Evolutionary conservation across 2,329 filamentous ascomycete species (phyloP).

Genomic region (Didymella segeticola): DNA sequence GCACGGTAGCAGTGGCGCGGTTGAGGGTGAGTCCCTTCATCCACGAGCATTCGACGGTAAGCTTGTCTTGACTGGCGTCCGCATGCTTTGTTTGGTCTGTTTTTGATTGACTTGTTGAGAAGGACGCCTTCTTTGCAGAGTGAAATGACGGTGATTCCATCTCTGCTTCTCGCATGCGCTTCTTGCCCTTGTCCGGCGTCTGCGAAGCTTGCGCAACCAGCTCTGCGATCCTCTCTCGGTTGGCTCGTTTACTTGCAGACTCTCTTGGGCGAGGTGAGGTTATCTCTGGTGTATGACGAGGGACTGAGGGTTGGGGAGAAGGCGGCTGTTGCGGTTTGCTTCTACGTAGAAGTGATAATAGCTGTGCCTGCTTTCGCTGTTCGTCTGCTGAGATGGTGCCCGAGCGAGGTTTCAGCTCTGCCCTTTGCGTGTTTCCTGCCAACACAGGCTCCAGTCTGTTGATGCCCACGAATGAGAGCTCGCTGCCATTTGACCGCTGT

Average conservation of each 20-base stretch:
- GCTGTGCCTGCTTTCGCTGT: neutral
- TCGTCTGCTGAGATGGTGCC: neutral
- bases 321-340: neutral
- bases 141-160: neutral
- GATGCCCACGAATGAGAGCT: conserved; percentile 18
- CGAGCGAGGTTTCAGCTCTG: conserved; percentile 16
- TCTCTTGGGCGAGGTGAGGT: neutral
- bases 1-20: conserved; percentile 37
- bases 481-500: conserved; percentile 6
- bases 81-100: neutral
- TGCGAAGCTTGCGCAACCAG: neutral
- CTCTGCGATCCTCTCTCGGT: neutral
- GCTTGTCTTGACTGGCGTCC: neutral
- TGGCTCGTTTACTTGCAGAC: neutral
- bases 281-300: neutral
- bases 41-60: conserved; percentile 27
- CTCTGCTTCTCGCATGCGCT: conserved; percentile 6
- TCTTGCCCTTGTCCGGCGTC: neutral
- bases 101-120: neutral
- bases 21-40: conserved; percentile 33
- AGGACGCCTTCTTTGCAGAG: neutral
- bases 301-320: neutral
- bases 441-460: conserved; percentile 28
- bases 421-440: conserved; percentile 27
- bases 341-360: neutral